Base-by-base conservation (phyloP, 2,329 filamentous ascomycete species). In the Ambrosiella xylebori region DNA sequence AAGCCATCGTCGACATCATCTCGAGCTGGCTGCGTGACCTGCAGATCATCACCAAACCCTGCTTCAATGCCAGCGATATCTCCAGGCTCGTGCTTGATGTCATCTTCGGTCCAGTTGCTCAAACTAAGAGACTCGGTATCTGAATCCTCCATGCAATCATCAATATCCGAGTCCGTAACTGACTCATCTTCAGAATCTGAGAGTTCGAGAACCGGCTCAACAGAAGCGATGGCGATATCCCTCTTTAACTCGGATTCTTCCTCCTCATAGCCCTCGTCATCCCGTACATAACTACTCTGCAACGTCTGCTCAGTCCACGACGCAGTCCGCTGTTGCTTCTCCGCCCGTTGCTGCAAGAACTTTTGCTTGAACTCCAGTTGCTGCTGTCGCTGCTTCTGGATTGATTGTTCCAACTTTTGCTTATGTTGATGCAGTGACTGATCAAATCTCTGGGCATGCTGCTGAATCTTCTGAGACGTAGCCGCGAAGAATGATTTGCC, bases 21-120 rank as follows among this genome's bases (percentile, higher is more conserved):
- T 44, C 95, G 79, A 0, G 90, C 91, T 2, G 91, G 91, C 64
- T 97, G 91, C 0, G 90, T 97, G 58, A 97, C 82, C 56, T 87
- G 78, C 62, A 94, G 85, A 12, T 82, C 84, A 17, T 86, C 82
- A 40, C 86, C 85, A 62, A 85, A 84, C 9, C 84, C 86, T 0
- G 83, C 81, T 36, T 84, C 79, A 27, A 95, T 76, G 0, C 88
- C 89, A 4, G 83, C 81, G 44, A 88, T 87, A 65, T 96, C 90
- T 2, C 90, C 86, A 4, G 71, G 78, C 57, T 86, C 81, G 19
- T 73, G 72, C 52, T 75, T 80, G 11, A 35, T n/a, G n/a, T 38
- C 36, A 5, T 49, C 17, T 11, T 59, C 54, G 27, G 4, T 59
- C 38, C 40, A 55, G 38, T 55, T 40, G n/a, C 38, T 9, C 4